Evolutionary conservation across 1,284 basidiomycete species (phyloP), one percentile per base, ranked within the genome.

Genomic region (Cronartium ribicola): DNA sequence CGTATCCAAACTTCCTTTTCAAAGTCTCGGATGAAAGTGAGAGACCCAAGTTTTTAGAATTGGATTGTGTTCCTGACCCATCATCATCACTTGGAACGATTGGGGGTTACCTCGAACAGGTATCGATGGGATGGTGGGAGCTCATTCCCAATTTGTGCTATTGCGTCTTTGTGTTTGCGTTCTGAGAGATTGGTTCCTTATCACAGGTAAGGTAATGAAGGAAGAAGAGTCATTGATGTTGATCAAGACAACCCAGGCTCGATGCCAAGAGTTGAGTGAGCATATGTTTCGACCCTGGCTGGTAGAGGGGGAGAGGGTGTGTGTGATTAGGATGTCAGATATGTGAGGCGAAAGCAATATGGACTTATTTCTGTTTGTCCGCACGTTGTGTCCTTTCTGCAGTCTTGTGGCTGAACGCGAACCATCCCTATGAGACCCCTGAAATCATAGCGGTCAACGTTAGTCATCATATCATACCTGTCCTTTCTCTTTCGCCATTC

Each of bases 371-470:
- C n/a, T n/a, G n/a, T n/a, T n/a, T n/a, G n/a, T n/a, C n/a, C n/a
- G n/a, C n/a, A n/a, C n/a, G n/a, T n/a, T n/a, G n/a, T n/a, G n/a
- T n/a, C n/a, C n/a, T n/a, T n/a, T n/a, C n/a, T 55, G n/a, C 11
- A 55, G 51, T 55, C 13, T n/a, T 17, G 29, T 61, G 60, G 60
- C 29, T 61, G 17, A 22, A 61, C 37, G 22, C 60, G 6, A 17
- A 61, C 36, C 60, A 61, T 40, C 60, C 60, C 39, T 61, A 61
- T 40, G 60, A 61, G 14, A 61, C 60, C 5, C 60, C 60, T 5
- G 60, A 61, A 36, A 36, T 61, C 29, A 36, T 61, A 36, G 29
- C 29, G 17, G 17, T 61, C 6, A 40, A 61, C 14, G 60, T 61
- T 20, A 36, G 60, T 61, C 8, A 36, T 61, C 14, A 39, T 17